Evolutionary conservation across 345 rosid species (phyloP), one percentile per base, ranked within the genome.

Genomic region (Durio zibethinus): DNA sequence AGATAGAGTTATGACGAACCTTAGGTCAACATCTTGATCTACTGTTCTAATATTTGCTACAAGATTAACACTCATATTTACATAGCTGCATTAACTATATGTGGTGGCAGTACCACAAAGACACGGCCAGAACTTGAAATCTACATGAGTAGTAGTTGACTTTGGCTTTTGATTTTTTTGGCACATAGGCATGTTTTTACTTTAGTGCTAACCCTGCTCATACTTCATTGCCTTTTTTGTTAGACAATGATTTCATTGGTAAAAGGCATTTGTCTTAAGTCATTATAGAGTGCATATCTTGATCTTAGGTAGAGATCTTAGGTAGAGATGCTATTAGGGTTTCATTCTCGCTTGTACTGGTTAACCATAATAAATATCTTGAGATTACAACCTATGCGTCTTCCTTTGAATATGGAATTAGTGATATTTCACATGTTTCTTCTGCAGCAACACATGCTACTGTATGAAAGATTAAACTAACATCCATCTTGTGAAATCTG

Each of bases 391-490:
- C 12, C 16, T 43, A 66, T 68, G 53, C 11, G 9, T 7, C 54
- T 43, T 43, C 23, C 36, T 68, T 50, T 0, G 5, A 68, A 45
- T 68, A 66, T 21, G 23, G 45, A 40, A 40, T n/a, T 21, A 21
- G 3, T 11, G 31, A 21, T 66, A n/a, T 40, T 16, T 21, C 23
- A 9, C 50, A 21, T 40, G 20, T 21, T 40, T 66, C 20, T 42
- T 35, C 21, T 12, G 33, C 68, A 15, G 53, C 73, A 25, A 25
- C 42, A 33, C 47, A 29, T 50, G 61, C 14, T 76, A 60, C 40
- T 12, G 2, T 21, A n/a, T 65, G 62, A 72, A 72, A 65, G 57
- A 56, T 38, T 57, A 48, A 74, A 63, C 77, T 82, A 27, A 62
- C 33, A 54, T 70, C 27, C 20, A 11, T 47, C 57, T 66, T 21